phyloP scores from a whole-genome alignment of 352 stramenopile genomes.

The Globisporangium acanthophoron region DNA sequence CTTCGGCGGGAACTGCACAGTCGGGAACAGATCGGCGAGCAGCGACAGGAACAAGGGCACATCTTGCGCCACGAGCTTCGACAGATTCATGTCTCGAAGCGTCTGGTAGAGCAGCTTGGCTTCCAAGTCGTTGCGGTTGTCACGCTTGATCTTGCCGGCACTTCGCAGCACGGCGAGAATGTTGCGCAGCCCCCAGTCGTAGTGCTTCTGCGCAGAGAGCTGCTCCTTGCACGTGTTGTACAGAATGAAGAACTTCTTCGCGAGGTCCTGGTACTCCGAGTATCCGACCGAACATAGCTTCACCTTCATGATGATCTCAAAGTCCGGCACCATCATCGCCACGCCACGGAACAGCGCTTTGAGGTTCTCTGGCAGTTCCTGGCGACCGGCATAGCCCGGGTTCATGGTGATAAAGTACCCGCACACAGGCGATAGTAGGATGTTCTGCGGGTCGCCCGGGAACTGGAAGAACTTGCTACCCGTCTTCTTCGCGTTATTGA shows the following conservation, averaged over 20 bases:
- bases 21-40: slow-evolving; percentile 96
- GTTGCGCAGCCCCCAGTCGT: slow-evolving; percentile 90
- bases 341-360: slow-evolving; percentile 93
- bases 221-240: slow-evolving; percentile 92
- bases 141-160: slow-evolving; percentile 89
- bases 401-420: slow-evolving; percentile 99
- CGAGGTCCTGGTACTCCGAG: slow-evolving; percentile 89
- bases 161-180: slow-evolving; percentile 87
- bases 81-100: slow-evolving; percentile 97
- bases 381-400: slow-evolving; percentile 95
- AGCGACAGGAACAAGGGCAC: slow-evolving; percentile 97
- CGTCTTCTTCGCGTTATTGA: slow-evolving; percentile 97
- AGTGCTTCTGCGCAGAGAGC: slow-evolving; percentile 90
- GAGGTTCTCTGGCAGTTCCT: slow-evolving; percentile 98
- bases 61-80: slow-evolving; percentile 97
- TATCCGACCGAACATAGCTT: slow-evolving; percentile 93
- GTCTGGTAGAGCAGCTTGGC: slow-evolving; percentile 87
- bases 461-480: slow-evolving; percentile 96
- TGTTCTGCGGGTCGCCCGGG: slow-evolving; percentile 96
- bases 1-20: slow-evolving; percentile 86
- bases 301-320: slow-evolving; percentile 96
- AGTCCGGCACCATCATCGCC: slow-evolving; percentile 91
- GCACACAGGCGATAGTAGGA: slow-evolving; percentile 92
- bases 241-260: slow-evolving; percentile 91
- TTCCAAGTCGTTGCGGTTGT: slow-evolving; percentile 86